Evolutionary conservation across 2,329 filamentous ascomycete genomes (phyloP).

Genomic region (Hypoxylon sp.): DNA sequence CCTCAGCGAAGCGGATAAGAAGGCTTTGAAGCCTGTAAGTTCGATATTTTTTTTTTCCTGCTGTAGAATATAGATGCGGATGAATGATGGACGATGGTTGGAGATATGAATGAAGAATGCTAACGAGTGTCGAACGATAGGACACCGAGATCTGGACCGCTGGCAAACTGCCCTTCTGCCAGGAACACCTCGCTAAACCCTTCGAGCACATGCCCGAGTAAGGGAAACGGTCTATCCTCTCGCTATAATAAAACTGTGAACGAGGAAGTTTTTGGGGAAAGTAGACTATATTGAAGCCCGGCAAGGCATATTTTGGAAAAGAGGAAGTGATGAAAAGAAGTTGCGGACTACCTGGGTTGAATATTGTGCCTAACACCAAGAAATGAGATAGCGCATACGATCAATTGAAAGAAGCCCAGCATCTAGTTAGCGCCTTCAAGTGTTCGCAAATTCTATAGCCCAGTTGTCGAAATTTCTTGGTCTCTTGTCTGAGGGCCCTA

Average conservation of each 20-base stretch:
- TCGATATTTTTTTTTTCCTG: neutral
- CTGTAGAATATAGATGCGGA: neutral
- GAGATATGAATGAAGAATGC: slow-evolving; percentile 1
- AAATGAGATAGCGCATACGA: neutral
- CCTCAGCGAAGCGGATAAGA: slow-evolving; percentile 75
- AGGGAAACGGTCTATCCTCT: neutral
- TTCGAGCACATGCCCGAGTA: slow-evolving; percentile 75
- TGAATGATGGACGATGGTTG: neutral
- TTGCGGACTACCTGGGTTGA: neutral
- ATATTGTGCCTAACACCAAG: neutral
- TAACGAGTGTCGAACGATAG: slow-evolving; percentile 52
- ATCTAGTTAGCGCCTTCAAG: neutral
- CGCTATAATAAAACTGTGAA: neutral
- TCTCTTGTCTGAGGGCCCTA: no score
- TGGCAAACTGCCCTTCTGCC: slow-evolving; percentile 78
- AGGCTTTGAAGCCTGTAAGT: slow-evolving; percentile 74
- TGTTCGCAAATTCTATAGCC: neutral
- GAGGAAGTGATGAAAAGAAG: neutral
- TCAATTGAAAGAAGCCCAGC: neutral
- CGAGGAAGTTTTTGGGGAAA: neutral
- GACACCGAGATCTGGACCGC: slow-evolving; percentile 79
- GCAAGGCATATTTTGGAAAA: neutral
- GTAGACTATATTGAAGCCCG: neutral
- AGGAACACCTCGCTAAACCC: slow-evolving; percentile 74
- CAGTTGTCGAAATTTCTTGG: neutral